Conservation (phyloP, 2,329 filamentous ascomycete genomes). For the Cladophialophora yegresii region DNA sequence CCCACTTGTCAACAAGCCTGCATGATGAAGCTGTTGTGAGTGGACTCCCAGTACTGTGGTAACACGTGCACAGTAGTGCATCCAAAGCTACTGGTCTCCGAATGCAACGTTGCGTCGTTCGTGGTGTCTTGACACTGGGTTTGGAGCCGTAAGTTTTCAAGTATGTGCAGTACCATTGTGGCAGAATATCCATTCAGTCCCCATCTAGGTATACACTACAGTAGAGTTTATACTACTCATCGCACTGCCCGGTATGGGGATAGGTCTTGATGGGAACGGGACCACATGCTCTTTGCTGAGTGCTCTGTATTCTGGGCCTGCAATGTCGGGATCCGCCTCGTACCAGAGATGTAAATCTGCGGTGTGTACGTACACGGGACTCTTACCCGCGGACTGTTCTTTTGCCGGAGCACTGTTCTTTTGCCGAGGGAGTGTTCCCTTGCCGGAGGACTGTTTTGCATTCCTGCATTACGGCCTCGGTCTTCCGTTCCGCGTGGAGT, state of each 20-base stretch:
- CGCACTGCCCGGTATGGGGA: neutral
- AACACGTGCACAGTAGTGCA: no score
- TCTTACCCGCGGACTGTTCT: no score
- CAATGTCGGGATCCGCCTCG: neutral
- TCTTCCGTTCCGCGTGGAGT: no score
- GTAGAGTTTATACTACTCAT: neutral
- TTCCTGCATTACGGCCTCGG: no score
- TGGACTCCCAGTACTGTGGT: neutral
- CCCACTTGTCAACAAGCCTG: neutral
- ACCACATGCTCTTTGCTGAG: neutral
- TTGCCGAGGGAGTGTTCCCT: no score
- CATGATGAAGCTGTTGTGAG: neutral
- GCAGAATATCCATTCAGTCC: neutral
- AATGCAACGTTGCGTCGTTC: neutral
- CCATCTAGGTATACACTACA: no score
- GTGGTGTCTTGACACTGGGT: neutral
- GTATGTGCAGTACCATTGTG: neutral
- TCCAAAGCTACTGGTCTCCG: neutral
- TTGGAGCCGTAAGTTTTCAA: neutral
- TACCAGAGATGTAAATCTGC: neutral
- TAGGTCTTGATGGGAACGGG: neutral
- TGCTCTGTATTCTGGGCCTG: neutral
- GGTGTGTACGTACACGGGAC: no score
- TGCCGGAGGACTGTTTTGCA: no score
- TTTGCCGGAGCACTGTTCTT: no score